These are phyloP conservation scores for Lomentospora prolificans DNA, from an alignment of 2,329 filamentous ascomycete genomes.

Conservation along the genomic window DNA sequence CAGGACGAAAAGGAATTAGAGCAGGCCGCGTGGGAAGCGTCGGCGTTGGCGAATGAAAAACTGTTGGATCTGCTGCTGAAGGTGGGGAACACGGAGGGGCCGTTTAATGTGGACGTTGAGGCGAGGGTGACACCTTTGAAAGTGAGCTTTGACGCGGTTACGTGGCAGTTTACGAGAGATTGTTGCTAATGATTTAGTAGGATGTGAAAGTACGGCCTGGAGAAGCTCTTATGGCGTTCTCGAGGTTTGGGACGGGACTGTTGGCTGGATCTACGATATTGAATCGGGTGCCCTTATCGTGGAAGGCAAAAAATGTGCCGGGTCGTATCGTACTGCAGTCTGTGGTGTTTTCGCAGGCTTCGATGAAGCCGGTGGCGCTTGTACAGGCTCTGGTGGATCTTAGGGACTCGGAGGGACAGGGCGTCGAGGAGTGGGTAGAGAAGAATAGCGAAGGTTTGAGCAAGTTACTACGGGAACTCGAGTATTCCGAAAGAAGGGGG, in stretches of 20 bases:
- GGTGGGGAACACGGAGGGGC: neutral
- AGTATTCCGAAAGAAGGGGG: slow-evolving; percentile 51
- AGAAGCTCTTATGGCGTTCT: neutral
- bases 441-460: slow-evolving; percentile 22
- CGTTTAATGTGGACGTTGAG: neutral
- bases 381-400: slow-evolving; percentile 6
- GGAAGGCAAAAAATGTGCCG: neutral
- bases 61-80: neutral
- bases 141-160: neutral
- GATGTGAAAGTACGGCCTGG: neutral
- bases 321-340: neutral
- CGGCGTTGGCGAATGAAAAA: neutral
- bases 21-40: neutral
- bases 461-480: slow-evolving; percentile 43
- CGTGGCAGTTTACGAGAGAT: neutral
- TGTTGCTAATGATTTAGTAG: neutral
- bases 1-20: neutral
- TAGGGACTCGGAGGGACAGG: neutral
- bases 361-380: neutral
- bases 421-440: neutral
- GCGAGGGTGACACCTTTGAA: neutral
- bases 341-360: neutral
- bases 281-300: neutral
- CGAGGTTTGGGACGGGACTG: neutral
- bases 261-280: neutral